Evolutionary conservation across 78 protist species (phyloP), one percentile per base, ranked within the genome.

Genomic region (Chrysochromulina tobinii): DNA sequence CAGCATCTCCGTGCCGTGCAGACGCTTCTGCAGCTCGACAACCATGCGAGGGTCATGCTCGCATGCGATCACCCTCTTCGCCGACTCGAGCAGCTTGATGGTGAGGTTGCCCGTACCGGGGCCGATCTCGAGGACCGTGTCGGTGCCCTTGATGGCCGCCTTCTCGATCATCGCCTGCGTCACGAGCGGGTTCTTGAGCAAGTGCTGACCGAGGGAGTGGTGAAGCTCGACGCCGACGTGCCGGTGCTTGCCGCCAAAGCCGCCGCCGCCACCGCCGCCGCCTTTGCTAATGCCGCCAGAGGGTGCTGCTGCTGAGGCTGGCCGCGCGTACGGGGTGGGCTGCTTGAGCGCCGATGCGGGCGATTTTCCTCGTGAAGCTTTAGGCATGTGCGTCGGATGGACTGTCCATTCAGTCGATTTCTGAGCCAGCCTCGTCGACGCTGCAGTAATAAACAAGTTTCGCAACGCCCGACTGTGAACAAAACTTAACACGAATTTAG

Each of bases 101-200:
- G 99, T 98, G 58, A 99, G 90, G 93, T 98, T 98, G 15, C 99
- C 99, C 0, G 99, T 98, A 72, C 99, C 99, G 9, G 99, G 99
- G 50, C 99, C 99, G 64, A 99, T 95, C 87, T 99, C 99, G 11
- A 98, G 96, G 21, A 98, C 99, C 21, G 91, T 83, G 85, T 98
- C 99, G n/a, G 99, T 98, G 48, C 96, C n/a, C 54, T 92, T 92
- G 79, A 98, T 89, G 27, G 73, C 96, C 25, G 98, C 97, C 94
- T 99, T 98, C 1, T 97, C 98, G 48, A 97, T 91, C 66, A 99
- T 99, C 57, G 98, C 96, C 54, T 95, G 87, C 50, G 98, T 93
- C 54, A 98, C 93, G 50, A 96, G 93, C 67, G 99, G 99, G 95
- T 98, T 98, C 95, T 95, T 96, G 81, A 98, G 86, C 81, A 98